Evolutionary conservation across 805 yeast genomes (phyloP), one percentile per base, ranked within the genome.

Genomic region (Pichia occidentalis): DNA sequence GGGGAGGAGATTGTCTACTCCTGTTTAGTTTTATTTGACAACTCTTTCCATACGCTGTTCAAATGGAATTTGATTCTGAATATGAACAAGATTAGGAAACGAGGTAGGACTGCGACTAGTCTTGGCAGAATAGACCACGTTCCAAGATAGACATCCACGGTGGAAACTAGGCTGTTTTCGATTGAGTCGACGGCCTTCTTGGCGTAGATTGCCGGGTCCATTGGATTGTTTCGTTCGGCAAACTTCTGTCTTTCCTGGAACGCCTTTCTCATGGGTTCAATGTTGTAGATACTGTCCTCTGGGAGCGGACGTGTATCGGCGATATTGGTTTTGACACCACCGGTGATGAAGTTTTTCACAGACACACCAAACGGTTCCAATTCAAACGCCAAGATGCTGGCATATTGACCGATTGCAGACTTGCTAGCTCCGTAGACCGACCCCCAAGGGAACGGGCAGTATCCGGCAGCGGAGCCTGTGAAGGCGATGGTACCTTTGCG

Each of bases 351-450:
- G 49, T 80, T 79, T 43, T 80, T 64, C 0, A 84, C 90, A 34
- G 75, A 66, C 5, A 84, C 90, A 12, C 71, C 82, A 49, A 81
- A 78, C 4, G 85, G 82, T 53, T 73, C 73, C 70, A 84, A 55
- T 57, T 84, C 95, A 19, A 77, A 52, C 36, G 79, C 71, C 39
- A 84, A 60, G 2, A 69, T 70, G 28, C 73, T 70, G 0, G 85
- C 82, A 51, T 77, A 84, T 47, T 73, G 79, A 47, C 81, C 85
- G 40, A 84, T 75, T 0, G 90, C 88, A 5, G 88, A 85, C 51
- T 84, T 84, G 1, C 81, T 56, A 1, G 88, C 68, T 23, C 78
- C 70, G 52, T 84, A 84, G 22, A 77, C 63, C 11, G 80, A 66
- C 1, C 80, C 75, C 56, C 77, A 82, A 19, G 94, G 94, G 61